Evolutionary conservation across 2,329 filamentous ascomycete genomes (phyloP).

Genomic region (Trichothecium roseum): DNA sequence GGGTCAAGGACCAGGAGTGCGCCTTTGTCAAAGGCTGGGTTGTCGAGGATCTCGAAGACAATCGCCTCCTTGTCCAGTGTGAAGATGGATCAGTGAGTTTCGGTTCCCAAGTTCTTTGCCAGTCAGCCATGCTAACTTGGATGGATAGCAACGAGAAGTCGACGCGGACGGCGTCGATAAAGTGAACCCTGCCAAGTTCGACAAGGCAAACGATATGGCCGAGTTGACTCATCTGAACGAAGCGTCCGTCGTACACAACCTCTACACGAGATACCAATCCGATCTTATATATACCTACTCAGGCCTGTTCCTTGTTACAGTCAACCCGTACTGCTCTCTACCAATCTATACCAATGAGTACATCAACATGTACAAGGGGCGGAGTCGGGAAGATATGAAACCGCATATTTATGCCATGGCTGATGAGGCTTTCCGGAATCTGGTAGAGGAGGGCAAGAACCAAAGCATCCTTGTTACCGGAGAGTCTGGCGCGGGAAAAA

Average conservation of each 20-base stretch:
- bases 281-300: constrained; percentile 99
- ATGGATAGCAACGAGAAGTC: constrained; percentile 67
- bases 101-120: not conserved
- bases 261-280: constrained; percentile 88
- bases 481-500: constrained; percentile 96
- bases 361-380: constrained; percentile 94
- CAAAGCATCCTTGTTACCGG: constrained; percentile 97
- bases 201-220: constrained; percentile 99
- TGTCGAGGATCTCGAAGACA: constrained; percentile 64
- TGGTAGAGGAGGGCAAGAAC: constrained; percentile 90
- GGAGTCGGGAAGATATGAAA: constrained; percentile 84
- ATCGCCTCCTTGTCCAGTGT: constrained; percentile 74
- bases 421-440: constrained; percentile 88
- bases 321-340: constrained; percentile 91
- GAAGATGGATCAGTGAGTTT: constrained; percentile 75
- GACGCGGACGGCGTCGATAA: constrained; percentile 87
- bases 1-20: constrained; percentile 77
- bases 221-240: constrained; percentile 97
- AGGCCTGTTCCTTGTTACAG: constrained; percentile 88
- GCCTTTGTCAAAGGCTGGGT: constrained; percentile 93
- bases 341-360: constrained; percentile 97
- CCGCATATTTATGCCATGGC: constrained; percentile 98
- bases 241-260: constrained; percentile 93
- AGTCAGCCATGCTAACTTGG: constrained; percentile 7
- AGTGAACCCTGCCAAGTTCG: constrained; percentile 98